Evolutionary conservation across 345 rosid genomes (phyloP).

Genomic region (Crucihimalaya himalaica): DNA sequence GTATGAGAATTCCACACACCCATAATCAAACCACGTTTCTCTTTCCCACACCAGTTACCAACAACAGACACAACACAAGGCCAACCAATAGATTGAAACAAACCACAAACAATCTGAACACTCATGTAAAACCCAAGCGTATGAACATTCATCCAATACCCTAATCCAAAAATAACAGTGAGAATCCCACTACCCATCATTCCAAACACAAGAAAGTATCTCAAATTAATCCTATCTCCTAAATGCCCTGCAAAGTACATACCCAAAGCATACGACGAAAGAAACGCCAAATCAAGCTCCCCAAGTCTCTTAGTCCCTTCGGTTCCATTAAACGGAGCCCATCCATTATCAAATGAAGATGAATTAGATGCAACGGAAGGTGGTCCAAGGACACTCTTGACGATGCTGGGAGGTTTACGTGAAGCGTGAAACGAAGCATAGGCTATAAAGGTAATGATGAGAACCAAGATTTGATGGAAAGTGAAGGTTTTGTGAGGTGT

Average conservation of each 20-base stretch:
- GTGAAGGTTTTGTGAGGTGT: slow-evolving; percentile 62
- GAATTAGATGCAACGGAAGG: slow-evolving; percentile 46
- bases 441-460: slow-evolving; percentile 72
- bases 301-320: slow-evolving; percentile 76
- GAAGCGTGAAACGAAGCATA: slow-evolving; percentile 96
- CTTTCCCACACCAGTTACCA: slow-evolving; percentile 93
- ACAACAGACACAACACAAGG: slow-evolving; percentile 93
- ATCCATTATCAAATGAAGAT: slow-evolving; percentile 51
- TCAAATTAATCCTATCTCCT: slow-evolving; percentile 80
- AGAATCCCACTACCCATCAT: slow-evolving; percentile 89
- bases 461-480: slow-evolving; percentile 64
- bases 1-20: slow-evolving; percentile 93
- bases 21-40: slow-evolving; percentile 90
- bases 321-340: slow-evolving; percentile 82
- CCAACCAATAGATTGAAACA: slow-evolving; percentile 98
- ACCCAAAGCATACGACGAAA: slow-evolving; percentile 66
- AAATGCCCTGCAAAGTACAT: slow-evolving; percentile 91
- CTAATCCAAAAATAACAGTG: slow-evolving; percentile 71
- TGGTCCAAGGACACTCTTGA: slow-evolving; percentile 88
- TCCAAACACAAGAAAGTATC: slow-evolving; percentile 86
- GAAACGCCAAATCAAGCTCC: slow-evolving; percentile 89
- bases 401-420: slow-evolving; percentile 93
- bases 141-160: slow-evolving; percentile 81
- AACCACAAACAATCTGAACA: slow-evolving; percentile 76
- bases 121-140: slow-evolving; percentile 52